Evolutionary conservation across 306 rosid species (phyloP).

Genomic region (Castanea sativa): DNA sequence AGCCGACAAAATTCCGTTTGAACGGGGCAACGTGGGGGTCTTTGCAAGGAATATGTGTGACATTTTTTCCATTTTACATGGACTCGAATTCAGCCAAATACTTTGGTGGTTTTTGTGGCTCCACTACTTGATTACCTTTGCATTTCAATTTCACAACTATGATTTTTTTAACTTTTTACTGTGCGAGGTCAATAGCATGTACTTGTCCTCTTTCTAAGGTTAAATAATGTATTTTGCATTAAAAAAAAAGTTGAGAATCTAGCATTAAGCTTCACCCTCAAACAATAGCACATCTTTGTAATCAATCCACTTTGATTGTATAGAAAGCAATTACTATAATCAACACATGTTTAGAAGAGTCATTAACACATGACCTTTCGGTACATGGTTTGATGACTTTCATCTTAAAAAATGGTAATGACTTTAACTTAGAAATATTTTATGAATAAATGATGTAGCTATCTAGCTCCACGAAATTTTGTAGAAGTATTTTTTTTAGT

Average conservation of each 20-base stretch:
- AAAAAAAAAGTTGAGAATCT: background rate
- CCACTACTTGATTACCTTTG: slow-evolving; percentile 27
- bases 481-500: too few species aligned
- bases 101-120: slow-evolving; percentile 38
- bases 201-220: background rate
- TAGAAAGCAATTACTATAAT: background rate
- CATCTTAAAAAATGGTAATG: too few species aligned
- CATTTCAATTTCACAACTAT: too few species aligned
- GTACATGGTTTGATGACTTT: too few species aligned
- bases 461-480: too few species aligned
- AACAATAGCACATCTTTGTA: background rate
- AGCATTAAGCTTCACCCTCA: background rate
- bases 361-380: too few species aligned
- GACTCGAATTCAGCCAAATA: slow-evolving; percentile 5
- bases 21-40: slow-evolving; percentile 40
- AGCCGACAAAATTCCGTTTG: slow-evolving; percentile 53
- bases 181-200: background rate
- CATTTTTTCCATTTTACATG: slow-evolving; percentile 29
- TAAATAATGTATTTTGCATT: background rate
- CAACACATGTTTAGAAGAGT: background rate
- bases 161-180: background rate
- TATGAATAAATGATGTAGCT: too few species aligned
- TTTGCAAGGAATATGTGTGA: slow-evolving; percentile 27
- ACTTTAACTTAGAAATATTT: too few species aligned
- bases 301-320: background rate